Base-by-base conservation (phyloP, 306 rosid genomes). In the Fagus crenata region DNA sequence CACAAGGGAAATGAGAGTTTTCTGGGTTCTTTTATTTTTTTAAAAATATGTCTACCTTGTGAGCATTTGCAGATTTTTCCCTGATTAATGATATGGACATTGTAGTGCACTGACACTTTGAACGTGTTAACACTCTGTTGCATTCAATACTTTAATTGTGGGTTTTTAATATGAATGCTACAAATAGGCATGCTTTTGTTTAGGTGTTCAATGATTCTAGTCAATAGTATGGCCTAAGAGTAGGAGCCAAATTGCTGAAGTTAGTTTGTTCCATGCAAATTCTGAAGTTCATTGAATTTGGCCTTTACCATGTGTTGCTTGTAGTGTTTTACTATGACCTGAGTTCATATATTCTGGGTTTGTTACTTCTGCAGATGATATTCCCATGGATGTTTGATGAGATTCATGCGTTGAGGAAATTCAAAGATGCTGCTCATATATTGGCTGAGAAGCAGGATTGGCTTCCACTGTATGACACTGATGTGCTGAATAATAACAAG, bases 371-470 rank as follows among this genome's bases (percentile, higher is more conserved):
- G 56, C 86, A 95, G 97, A 92, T 92, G 97, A 85, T 92, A 71
- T 95, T 92, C 81, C 97, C 93, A 18, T 95, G 99, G 99, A 92
- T 95, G 96, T 92, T 95, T 75, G 99, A 92, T 76, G 99, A 95
- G 89, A 81, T 95, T 83, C 92, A 92, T 78, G 89, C 89, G 82
- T 81, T 92, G 85, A 92, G 75, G 80, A 82, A 76, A 51, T 87
- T 95, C 85, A 95, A 89, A 88, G 93, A 89, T 15, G 92, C 76
- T 53, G 96, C 96, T 84, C 80, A 87, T 86, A 76, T 87, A 70
- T 80, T 95, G 80, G 92, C 97, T 4, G 89, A 87, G 86, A 89
- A 92, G 89, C 43, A 90, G 83, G 93, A 95, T 77, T 95, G 98
- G 98, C 90, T 96, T 81, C 83, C 80, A 18, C 83, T 95, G 33